Percentiles rank a stretch among this genome's conserved stretches.
These are phyloP conservation scores for Nigrograna mackinnonii DNA, from an alignment of 2,329 filamentous ascomycete species.

Conservation along the genomic window DNA sequence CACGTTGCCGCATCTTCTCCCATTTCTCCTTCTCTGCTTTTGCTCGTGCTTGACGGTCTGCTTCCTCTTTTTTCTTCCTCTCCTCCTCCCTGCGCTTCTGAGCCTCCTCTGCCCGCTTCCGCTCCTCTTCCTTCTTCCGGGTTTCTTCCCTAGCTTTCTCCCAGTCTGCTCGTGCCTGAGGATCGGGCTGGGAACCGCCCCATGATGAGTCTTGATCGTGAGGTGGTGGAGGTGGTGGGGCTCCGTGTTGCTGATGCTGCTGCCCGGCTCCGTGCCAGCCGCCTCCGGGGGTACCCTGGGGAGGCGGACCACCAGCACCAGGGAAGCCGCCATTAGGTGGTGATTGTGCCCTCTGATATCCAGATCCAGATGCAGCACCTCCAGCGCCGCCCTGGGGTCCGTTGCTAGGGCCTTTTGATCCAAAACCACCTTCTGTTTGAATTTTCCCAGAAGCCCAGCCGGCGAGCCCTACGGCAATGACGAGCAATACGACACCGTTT, in stretches of 20 bases:
- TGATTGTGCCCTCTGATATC: constrained; percentile 33
- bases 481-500: constrained; percentile 71
- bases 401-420: constrained; percentile 24
- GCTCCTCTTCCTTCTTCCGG: constrained; percentile 45
- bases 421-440: constrained; percentile 47
- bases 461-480: constrained; percentile 73
- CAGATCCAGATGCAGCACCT: constrained; percentile 30
- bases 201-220: constrained; percentile 32
- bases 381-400: constrained; percentile 35
- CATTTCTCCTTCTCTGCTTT: constrained; percentile 56
- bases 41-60: constrained; percentile 47
- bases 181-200: constrained; percentile 18
- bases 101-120: constrained; percentile 34
- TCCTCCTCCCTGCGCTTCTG: constrained; percentile 21
- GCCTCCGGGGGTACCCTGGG: constrained; percentile 25
- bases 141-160: constrained; percentile 24
- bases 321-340: constrained; percentile 38
- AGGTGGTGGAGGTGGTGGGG: constrained; percentile 29
- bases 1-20: constrained; percentile 53
- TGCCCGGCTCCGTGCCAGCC: constrained; percentile 18
- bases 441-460: constrained; percentile 78
- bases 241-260: constrained; percentile 34
- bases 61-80: constrained; percentile 53
- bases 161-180: constrained; percentile 9
- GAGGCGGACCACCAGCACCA: constrained; percentile 32